Evolutionary conservation across 2,329 filamentous ascomycete genomes (phyloP).

Genomic region (Nemania sp.): DNA sequence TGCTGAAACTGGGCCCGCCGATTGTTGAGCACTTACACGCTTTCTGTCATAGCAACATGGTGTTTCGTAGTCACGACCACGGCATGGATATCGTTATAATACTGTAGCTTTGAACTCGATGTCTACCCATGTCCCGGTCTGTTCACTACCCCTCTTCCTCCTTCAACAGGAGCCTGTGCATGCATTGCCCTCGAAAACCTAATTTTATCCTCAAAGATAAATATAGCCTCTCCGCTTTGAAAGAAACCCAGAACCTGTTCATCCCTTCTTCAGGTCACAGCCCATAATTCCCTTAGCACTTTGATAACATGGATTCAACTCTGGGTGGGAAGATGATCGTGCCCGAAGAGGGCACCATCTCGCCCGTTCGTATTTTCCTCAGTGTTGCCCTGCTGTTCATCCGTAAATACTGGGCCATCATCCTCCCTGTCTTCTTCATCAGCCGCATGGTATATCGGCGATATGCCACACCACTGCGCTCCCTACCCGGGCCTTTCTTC

Average conservation of each 20-base stretch:
- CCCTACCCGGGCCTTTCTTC: conserved; percentile 37
- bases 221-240: not conserved
- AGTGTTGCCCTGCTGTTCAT: conserved; percentile 38
- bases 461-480: conserved; percentile 40
- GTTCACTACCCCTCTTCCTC: conserved; percentile 14
- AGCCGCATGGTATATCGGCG: conserved; percentile 39
- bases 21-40: conserved; percentile 16
- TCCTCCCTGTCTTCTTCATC: conserved; percentile 37
- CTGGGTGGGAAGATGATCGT: conserved; percentile 23
- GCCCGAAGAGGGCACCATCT: conserved; percentile 34
- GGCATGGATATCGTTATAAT: conserved; percentile 10
- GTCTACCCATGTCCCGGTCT: no score
- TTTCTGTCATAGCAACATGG: conserved; percentile 11
- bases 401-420: conserved; percentile 38
- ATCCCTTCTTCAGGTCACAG: not conserved
- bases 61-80: conserved; percentile 24
- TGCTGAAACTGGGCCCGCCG: conserved; percentile 10
- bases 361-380: conserved; percentile 36
- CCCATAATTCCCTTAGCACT: not conserved
- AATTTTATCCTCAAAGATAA: no score
- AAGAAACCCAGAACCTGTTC: conserved; percentile 7
- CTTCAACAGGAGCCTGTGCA: conserved; percentile 35
- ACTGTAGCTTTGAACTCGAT: not conserved
- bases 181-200: conserved; percentile 4
- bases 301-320: conserved; percentile 19